Evolutionary conservation across 495 filamentous ascomycete genomes (phyloP).

Genomic region (Talaromyces borbonicus): DNA sequence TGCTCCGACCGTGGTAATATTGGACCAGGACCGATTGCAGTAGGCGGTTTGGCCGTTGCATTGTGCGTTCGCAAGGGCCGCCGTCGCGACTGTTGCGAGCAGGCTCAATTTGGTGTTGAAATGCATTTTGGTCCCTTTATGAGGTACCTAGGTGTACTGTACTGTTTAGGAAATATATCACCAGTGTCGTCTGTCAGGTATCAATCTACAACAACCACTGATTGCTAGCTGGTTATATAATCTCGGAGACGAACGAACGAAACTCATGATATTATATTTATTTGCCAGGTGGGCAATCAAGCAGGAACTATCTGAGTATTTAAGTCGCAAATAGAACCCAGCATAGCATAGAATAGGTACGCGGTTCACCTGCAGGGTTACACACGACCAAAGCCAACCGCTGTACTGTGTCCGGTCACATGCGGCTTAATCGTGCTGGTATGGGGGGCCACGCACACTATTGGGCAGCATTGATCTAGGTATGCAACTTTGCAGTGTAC

Average conservation of each 20-base stretch:
- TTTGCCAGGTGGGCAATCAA: too few relatives aligned
- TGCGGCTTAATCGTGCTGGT: neutral
- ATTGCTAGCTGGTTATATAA: too few relatives aligned
- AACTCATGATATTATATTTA: too few relatives aligned
- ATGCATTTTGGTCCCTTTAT: neutral
- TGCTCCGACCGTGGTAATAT: constrained; percentile 58
- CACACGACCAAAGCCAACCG: neutral
- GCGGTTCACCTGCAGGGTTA: neutral
- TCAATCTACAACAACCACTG: too few relatives aligned
- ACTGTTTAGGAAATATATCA: too few relatives aligned
- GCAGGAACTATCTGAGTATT: too few relatives aligned
- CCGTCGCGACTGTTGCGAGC: constrained; percentile 4
- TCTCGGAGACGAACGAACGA: too few relatives aligned
- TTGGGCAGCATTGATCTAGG: too few relatives aligned
- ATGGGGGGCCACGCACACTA: neutral
- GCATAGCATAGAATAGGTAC: neutral
- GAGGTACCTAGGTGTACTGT: neutral
- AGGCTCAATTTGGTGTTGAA: neutral
- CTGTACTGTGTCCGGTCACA: neutral
- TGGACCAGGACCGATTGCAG: constrained; percentile 52
- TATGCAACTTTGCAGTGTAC: too few relatives aligned
- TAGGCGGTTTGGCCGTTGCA: constrained; percentile 62
- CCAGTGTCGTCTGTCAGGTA: too few relatives aligned
- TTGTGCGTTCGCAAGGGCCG: neutral
- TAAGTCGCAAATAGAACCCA: neutral